Conservation (phyloP, 2,329 filamentous ascomycete genomes). For the Epichloe gansuensis region DNA sequence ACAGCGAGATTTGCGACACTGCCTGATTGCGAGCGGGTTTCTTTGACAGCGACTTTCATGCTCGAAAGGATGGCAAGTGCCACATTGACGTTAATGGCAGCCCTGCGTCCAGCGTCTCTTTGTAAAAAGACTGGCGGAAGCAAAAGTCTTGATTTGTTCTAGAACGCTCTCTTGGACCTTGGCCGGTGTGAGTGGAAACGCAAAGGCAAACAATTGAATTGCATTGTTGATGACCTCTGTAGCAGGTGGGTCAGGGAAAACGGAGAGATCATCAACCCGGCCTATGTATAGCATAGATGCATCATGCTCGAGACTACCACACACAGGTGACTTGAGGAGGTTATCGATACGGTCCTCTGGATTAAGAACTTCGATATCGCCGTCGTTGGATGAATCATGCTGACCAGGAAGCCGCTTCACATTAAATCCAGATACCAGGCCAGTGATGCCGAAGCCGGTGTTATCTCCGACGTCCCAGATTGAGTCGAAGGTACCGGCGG, state of each 20-base stretch:
- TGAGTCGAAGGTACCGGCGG: slow-evolving; percentile 79
- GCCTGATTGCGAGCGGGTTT: slow-evolving; percentile 61
- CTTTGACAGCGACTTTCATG: slow-evolving; percentile 72
- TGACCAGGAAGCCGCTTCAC: slow-evolving; percentile 60
- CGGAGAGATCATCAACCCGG: slow-evolving; percentile 28
- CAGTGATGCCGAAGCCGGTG: slow-evolving; percentile 85
- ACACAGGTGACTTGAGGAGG: slow-evolving; percentile 57
- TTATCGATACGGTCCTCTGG: slow-evolving; percentile 54
- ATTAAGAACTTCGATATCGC: slow-evolving; percentile 38
- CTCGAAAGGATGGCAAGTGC: slow-evolving; percentile 69
- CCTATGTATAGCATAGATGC: slow-evolving; percentile 66
- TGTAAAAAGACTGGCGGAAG: slow-evolving; percentile 69
- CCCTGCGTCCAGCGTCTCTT: slow-evolving; percentile 76
- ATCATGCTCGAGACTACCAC: slow-evolving; percentile 79
- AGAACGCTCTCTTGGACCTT: slow-evolving; percentile 94
- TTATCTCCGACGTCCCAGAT: slow-evolving; percentile 95
- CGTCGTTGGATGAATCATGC: slow-evolving; percentile 38
- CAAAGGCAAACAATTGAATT: slow-evolving; percentile 84
- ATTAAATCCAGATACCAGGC: slow-evolving; percentile 67
- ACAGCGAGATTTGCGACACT: slow-evolving; percentile 64
- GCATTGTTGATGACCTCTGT: slow-evolving; percentile 93
- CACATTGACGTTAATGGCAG: slow-evolving; percentile 84
- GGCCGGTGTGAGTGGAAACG: slow-evolving; percentile 74
- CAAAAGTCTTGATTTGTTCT: slow-evolving; percentile 82
- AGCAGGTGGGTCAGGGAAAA: slow-evolving; percentile 61